Percentiles rank a stretch among this genome's conserved stretches.
Conservation (phyloP, 2,329 filamentous ascomycete species). For the Exophiala oligosperma region DNA sequence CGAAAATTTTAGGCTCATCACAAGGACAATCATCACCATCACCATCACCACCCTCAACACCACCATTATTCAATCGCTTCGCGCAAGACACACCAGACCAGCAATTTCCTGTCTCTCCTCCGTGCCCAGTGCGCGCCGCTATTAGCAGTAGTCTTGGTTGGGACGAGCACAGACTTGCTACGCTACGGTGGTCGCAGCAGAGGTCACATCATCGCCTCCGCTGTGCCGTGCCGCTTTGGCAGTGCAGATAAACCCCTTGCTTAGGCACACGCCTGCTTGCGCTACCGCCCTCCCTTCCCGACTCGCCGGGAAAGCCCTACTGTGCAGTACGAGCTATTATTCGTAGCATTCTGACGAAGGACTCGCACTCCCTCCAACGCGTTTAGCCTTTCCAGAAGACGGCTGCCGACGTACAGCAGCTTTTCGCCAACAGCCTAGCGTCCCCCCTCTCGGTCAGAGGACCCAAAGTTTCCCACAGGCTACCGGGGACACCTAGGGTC, state of each 20-base stretch:
- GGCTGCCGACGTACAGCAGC: conserved; percentile 9
- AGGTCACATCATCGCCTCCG: neutral
- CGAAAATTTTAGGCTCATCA: conserved; percentile 2
- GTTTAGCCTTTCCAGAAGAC: conserved; percentile 24
- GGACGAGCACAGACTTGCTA: neutral
- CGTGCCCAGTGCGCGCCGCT: conserved; percentile 13
- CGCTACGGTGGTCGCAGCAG: neutral
- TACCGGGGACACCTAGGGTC: neutral
- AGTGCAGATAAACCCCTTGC: conserved; percentile 6
- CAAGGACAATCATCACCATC: too few relatives aligned
- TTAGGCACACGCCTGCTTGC: conserved; percentile 5
- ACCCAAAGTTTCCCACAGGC: too few relatives aligned
- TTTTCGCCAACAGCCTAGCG: conserved; percentile 22
- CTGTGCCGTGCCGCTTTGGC: neutral
- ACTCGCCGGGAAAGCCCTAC: conserved; percentile 10
- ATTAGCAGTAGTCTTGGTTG: neutral
- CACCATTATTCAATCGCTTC: neutral
- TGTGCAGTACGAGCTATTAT: too few relatives aligned
- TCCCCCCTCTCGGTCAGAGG: neutral
- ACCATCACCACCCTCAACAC: neutral
- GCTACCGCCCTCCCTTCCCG: conserved; percentile 21
- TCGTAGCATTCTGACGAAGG: too few relatives aligned
- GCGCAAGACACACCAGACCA: neutral
- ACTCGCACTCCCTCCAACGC: neutral
- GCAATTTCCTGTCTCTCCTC: neutral